Evolutionary conservation across 139 green algal genomes (phyloP).

Genomic region (Tetratostichococcus sp.): DNA sequence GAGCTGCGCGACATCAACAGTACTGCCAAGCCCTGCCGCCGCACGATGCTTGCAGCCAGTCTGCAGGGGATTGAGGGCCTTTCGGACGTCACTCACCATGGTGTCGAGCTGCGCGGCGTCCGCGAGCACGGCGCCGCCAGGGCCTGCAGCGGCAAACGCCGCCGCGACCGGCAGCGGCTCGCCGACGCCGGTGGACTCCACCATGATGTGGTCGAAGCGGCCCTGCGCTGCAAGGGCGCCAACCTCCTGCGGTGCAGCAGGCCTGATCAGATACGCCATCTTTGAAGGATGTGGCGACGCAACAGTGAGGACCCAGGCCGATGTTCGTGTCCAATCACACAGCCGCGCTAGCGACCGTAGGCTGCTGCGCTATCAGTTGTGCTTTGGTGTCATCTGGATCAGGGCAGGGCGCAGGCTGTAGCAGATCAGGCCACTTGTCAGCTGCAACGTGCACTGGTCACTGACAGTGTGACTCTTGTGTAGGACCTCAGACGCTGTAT

Average conservation of each 20-base stretch:
- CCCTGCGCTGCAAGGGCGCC: constrained; percentile 35
- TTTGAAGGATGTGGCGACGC: too few relatives aligned
- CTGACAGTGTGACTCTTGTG: not conserved
- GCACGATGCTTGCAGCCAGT: too few relatives aligned
- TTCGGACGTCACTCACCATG: constrained; percentile 14
- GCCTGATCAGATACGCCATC: not conserved
- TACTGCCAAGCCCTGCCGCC: too few relatives aligned
- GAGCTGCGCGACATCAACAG: too few relatives aligned
- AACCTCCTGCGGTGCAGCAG: constrained; percentile 33
- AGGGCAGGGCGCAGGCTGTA: not conserved
- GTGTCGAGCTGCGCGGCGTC: constrained; percentile 20
- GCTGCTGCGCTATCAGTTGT: too few relatives aligned
- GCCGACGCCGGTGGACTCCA: constrained; percentile 80
- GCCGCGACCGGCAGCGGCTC: constrained; percentile 68
- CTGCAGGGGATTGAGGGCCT: too few relatives aligned
- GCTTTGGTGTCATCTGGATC: too few relatives aligned
- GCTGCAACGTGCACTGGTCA: not conserved
- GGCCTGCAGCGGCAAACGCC: constrained; percentile 36
- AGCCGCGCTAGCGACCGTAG: too few relatives aligned
- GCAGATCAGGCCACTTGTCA: too few relatives aligned
- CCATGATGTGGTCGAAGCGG: constrained; percentile 71
- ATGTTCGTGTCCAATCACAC: too few relatives aligned
- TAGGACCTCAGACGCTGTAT: too few relatives aligned
- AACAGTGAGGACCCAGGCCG: too few relatives aligned
- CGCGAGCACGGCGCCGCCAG: not conserved